These are phyloP conservation scores for Clarkia xantiana DNA, from an alignment of 345 rosid species.

Conservation along the genomic window DNA sequence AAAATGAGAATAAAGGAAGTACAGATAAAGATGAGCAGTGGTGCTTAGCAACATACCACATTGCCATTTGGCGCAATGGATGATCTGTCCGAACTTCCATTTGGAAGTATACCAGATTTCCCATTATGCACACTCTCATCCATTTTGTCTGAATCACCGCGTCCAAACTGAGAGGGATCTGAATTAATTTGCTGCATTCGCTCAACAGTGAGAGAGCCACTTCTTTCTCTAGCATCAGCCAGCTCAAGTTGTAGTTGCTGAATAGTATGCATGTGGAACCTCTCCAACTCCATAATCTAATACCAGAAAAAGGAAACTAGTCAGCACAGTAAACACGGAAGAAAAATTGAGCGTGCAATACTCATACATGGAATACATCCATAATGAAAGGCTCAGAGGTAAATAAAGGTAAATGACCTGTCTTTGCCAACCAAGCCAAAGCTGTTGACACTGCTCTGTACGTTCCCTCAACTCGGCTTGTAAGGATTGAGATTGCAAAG, in stretches of 20 bases:
- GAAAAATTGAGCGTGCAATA: background rate
- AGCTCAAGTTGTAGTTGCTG: conserved; percentile 84
- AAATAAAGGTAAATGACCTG: conserved; percentile 41
- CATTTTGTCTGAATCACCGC: conserved; percentile 33
- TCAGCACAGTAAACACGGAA: conserved; percentile 8
- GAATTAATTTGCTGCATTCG: conserved; percentile 31
- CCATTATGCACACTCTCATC: conserved; percentile 34
- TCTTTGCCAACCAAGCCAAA: conserved; percentile 86
- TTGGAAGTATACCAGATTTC: conserved; percentile 21
- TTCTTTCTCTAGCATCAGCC: conserved; percentile 60
- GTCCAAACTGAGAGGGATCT: conserved; percentile 39
- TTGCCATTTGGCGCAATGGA: conserved; percentile 38
- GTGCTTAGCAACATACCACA: conserved; percentile 26
- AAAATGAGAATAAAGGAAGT: too few relatives aligned
- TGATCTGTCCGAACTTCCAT: conserved; percentile 40
- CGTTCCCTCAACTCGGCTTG: conserved; percentile 81
- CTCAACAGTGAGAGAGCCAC: conserved; percentile 46
- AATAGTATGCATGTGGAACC: conserved; percentile 62
- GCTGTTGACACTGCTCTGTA: conserved; percentile 80
- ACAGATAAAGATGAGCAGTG: too few relatives aligned
- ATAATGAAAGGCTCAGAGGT: background rate
- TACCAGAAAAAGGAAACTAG: conserved; percentile 10
- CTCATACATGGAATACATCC: background rate
- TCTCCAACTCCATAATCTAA: conserved; percentile 88
- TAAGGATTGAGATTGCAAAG: conserved; percentile 68